Base-by-base conservation (phyloP, 2,329 filamentous ascomycete genomes). In the Claviceps paspali region DNA sequence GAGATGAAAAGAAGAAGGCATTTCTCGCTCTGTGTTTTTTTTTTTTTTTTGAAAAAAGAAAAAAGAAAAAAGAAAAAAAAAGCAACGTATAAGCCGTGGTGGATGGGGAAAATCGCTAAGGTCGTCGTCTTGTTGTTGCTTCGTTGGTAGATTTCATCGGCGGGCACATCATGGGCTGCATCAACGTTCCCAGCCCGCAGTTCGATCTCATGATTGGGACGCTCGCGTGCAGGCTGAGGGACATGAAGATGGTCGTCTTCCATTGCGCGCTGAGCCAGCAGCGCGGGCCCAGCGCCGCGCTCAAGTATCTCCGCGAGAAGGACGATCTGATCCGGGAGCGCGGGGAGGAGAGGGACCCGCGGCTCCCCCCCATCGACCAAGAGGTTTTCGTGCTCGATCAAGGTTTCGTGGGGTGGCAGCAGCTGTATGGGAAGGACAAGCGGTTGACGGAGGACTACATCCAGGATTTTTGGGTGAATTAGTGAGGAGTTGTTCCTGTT, bases 231-330 rank as follows among this genome's bases (percentile, higher is more conserved):
- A 76, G 71, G 30, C 70, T 95, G 33, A 65, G 75, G 45, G 76
- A 79, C 52, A 86, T 85, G 57, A 74, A 91, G 39, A 79, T 71
- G 9, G 85, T 98, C 11, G 74, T 98, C 1, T 98, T 98, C 57
- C 91, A 98, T 62, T 98, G 91, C 60, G 82, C 83, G 14, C 65
- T 96, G 38, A 88, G 81, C 47, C 91, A 96, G 63, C 82, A 94
- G 61, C 70, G 91, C 1, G 91, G 91, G 0, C 91, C 91, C 0
- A 72, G 72, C 35, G 86, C 88, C 3, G 91, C 91, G 3, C 61
- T 94, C 47, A 68, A 70, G 50, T 96, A 95, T 56, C 48, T 87
- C 42, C 65, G 81, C 26, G 81, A 86, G 61, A 67, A 76, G 33
- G 75, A 80, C 47, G 63, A 68, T 11, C 41, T 64, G 15, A 40